Conservation (phyloP, 2,329 filamentous ascomycete genomes). For the Aspergillus arachidicola region DNA sequence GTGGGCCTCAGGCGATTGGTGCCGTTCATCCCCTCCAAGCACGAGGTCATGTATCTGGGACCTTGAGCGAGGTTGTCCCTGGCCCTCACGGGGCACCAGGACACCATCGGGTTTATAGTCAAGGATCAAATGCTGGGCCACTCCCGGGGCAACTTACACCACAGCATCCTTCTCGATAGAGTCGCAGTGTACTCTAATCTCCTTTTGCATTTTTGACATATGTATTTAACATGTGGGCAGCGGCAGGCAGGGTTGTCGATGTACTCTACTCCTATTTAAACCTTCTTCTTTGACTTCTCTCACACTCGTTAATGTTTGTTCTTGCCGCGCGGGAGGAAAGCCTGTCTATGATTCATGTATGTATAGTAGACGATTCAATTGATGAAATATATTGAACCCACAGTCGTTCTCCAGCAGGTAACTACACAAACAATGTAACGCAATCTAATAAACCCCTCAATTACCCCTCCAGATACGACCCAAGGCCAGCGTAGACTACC, state of each 20-base stretch:
- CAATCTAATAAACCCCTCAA: background rate
- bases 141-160: constrained; percentile 30
- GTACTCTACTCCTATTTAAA: constrained; percentile 13
- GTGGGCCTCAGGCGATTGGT: constrained; percentile 23
- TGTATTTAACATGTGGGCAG: constrained; percentile 4
- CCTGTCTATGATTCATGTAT: constrained; percentile 15
- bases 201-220: constrained; percentile 10
- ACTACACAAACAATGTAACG: background rate
- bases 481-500: background rate
- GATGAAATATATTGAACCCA: constrained; percentile 3
- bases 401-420: background rate
- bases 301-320: background rate
- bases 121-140: constrained; percentile 35
- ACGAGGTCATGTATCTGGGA: constrained; percentile 27
- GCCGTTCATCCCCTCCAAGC: constrained; percentile 31
- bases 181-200: background rate
- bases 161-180: constrained; percentile 31
- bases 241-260: constrained; percentile 7
- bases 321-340: background rate
- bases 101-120: constrained; percentile 43
- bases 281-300: background rate
- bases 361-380: constrained; percentile 25
- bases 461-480: background rate
- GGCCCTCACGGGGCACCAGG: constrained; percentile 21
- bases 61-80: constrained; percentile 25